Conservation (phyloP, 2,329 filamentous ascomycete genomes). For the Fusarium staphyleae region DNA sequence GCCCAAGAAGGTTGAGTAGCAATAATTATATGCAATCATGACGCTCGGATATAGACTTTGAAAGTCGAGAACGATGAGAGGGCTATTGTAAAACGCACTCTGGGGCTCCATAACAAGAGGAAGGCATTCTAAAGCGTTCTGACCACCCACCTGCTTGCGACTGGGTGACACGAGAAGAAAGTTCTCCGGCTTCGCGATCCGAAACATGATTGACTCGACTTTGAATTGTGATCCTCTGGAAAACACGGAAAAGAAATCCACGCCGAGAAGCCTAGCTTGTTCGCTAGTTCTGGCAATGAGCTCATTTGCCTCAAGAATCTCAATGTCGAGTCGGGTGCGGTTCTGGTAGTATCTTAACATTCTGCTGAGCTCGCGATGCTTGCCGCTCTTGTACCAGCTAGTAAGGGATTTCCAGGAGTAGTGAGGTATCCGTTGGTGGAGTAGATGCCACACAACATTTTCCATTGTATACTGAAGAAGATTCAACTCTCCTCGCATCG, state of each 20-base stretch:
- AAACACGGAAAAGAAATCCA: slow-evolving; percentile 97
- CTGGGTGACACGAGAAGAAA: slow-evolving; percentile 90
- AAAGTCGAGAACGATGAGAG: slow-evolving; percentile 90
- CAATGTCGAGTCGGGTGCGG: slow-evolving; percentile 81
- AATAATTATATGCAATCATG: slow-evolving; percentile 99
- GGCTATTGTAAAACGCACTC: slow-evolving; percentile 91
- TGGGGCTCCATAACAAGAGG: slow-evolving; percentile 98
- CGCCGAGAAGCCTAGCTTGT: slow-evolving; percentile 88
- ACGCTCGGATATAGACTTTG: slow-evolving; percentile 96
- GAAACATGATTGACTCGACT: slow-evolving; percentile 98
- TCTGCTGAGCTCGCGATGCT: slow-evolving; percentile 73
- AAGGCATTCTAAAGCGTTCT: slow-evolving; percentile 93
- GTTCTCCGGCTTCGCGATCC: slow-evolving; percentile 96
- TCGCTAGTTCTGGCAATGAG: slow-evolving; percentile 89
- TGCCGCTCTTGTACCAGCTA: slow-evolving; percentile 77
- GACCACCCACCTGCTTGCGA: slow-evolving; percentile 87
- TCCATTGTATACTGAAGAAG: slow-evolving; percentile 95
- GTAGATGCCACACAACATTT: slow-evolving; percentile 89
- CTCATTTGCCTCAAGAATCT: slow-evolving; percentile 90
- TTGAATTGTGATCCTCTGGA: slow-evolving; percentile 97
- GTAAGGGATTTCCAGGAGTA: slow-evolving; percentile 83
- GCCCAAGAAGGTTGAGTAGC: slow-evolving; percentile 95
- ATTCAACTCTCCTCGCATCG: slow-evolving; percentile 92
- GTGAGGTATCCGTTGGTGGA: slow-evolving; percentile 87
- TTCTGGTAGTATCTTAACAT: slow-evolving; percentile 79